These are phyloP conservation scores for Cucurbitaria berberidis DNA, from an alignment of 2,329 filamentous ascomycete genomes.

Conservation along the genomic window DNA sequence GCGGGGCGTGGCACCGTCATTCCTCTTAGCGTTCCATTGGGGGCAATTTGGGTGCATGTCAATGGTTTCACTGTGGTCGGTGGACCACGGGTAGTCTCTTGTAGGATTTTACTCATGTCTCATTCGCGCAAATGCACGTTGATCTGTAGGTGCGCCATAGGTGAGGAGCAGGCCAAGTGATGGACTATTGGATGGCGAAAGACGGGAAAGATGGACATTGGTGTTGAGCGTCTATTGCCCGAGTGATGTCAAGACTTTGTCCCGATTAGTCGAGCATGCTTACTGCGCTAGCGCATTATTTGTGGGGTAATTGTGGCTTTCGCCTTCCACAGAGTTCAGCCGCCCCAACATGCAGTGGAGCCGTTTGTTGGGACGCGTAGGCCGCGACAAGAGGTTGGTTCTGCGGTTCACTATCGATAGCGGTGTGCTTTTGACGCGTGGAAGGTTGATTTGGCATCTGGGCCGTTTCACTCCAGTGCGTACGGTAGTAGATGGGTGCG, in stretches of 20 bases:
- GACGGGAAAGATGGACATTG: constrained; percentile 10
- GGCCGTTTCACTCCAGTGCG: neutral
- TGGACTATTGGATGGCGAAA: constrained; percentile 20
- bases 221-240: constrained; percentile 8
- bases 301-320: constrained; percentile 26
- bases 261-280: constrained; percentile 17
- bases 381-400: constrained; percentile 4
- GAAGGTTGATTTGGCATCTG: constrained; percentile 2
- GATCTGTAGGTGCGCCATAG: constrained; percentile 17
- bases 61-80: constrained; percentile 8
- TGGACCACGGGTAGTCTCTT: constrained; percentile 1
- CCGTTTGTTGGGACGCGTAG: constrained; percentile 15
- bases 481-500: constrained; percentile 1
- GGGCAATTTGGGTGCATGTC: constrained; percentile 12
- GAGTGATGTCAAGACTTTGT: constrained; percentile 24
- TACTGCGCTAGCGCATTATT: constrained; percentile 16
- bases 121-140: constrained; percentile 12
- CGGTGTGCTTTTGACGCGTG: neutral
- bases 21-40: constrained; percentile 14
- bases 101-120: neutral
- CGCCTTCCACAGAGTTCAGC: constrained; percentile 13
- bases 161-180: constrained; percentile 16
- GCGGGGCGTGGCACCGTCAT: constrained; percentile 7
- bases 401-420: constrained; percentile 11
- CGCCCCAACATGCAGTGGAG: constrained; percentile 9